phyloP scores from a whole-genome alignment of 2,329 filamentous ascomycete species.

The Daldinia sp. region DNA sequence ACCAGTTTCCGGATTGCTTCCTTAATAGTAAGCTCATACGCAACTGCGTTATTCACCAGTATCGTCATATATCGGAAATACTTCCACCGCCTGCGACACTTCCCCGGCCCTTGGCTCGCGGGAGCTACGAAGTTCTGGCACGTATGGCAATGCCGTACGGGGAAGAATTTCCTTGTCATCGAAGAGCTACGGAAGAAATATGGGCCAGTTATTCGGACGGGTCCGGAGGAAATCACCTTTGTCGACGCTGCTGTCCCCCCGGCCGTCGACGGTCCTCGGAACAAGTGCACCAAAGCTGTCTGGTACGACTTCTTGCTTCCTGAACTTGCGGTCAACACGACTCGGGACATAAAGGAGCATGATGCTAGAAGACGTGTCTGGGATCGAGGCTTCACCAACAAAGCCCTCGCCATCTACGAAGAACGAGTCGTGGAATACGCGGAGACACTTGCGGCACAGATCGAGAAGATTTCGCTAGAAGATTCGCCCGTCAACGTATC shows the following conservation, averaged over 20 bases:
- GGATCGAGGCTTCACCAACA: constrained; percentile 35
- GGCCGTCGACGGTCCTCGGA: constrained; percentile 33
- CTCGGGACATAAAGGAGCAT: constrained; percentile 35
- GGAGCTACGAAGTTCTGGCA: constrained; percentile 43
- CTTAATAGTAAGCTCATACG: constrained; percentile 18
- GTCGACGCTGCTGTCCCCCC: constrained; percentile 33
- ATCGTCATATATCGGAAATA: constrained; percentile 43
- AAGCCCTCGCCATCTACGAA: constrained; percentile 32
- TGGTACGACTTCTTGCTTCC: constrained; percentile 46
- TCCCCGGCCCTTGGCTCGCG: constrained; percentile 37
- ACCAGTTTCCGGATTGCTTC: background rate
- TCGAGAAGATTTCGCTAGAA: constrained; percentile 26
- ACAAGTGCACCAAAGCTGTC: constrained; percentile 35
- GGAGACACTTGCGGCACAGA: constrained; percentile 24
- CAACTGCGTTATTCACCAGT: constrained; percentile 31
- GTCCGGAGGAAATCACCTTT: constrained; percentile 44
- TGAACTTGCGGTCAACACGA: constrained; percentile 34
- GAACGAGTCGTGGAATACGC: constrained; percentile 35
- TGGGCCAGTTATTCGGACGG: constrained; percentile 43
- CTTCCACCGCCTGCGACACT: constrained; percentile 40
- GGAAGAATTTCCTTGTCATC: constrained; percentile 39
- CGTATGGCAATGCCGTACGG: constrained; percentile 33
- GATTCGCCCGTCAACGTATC: constrained; percentile 35
- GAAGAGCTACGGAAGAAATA: constrained; percentile 39
- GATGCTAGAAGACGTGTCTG: constrained; percentile 36